These are phyloP conservation scores for Neodidymelliopsis sp. DNA, from an alignment of 2,329 filamentous ascomycete species.

Conservation along the genomic window DNA sequence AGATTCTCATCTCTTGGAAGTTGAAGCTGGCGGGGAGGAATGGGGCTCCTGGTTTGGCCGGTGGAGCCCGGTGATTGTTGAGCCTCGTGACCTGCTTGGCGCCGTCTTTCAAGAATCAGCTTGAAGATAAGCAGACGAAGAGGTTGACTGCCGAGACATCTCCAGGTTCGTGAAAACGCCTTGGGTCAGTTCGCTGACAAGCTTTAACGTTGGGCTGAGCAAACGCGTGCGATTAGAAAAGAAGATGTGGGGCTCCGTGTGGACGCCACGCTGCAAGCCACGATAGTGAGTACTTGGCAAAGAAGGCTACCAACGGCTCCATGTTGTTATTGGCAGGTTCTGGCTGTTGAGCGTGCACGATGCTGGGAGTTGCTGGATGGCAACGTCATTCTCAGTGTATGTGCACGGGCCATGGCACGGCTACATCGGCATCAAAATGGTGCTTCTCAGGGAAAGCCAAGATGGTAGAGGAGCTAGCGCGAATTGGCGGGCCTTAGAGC, in stretches of 20 bases:
- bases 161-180: conserved; percentile 25
- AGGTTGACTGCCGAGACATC: conserved; percentile 25
- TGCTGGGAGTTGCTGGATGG: conserved; percentile 13
- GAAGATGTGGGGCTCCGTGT: conserved; percentile 8
- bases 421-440: conserved; percentile 14
- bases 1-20: conserved; percentile 11
- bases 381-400: conserved; percentile 27
- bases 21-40: conserved; percentile 8
- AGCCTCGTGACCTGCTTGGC: conserved; percentile 36
- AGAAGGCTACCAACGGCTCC: conserved; percentile 7
- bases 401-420: conserved; percentile 13
- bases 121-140: conserved; percentile 31
- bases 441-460: conserved; percentile 13
- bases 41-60: background rate
- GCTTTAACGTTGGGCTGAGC: conserved; percentile 33
- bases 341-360: conserved; percentile 16
- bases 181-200: conserved; percentile 26
- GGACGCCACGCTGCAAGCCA: conserved; percentile 18
- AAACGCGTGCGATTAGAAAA: conserved; percentile 21
- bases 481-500: conserved; percentile 27
- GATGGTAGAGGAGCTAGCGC: conserved; percentile 14
- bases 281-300: conserved; percentile 25
- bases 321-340: conserved; percentile 20
- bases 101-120: conserved; percentile 17
- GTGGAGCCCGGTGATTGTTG: conserved; percentile 23